Conservation (phyloP, 2,329 filamentous ascomycete species). For the Ophiocordyceps camponoti-rufipedis region DNA sequence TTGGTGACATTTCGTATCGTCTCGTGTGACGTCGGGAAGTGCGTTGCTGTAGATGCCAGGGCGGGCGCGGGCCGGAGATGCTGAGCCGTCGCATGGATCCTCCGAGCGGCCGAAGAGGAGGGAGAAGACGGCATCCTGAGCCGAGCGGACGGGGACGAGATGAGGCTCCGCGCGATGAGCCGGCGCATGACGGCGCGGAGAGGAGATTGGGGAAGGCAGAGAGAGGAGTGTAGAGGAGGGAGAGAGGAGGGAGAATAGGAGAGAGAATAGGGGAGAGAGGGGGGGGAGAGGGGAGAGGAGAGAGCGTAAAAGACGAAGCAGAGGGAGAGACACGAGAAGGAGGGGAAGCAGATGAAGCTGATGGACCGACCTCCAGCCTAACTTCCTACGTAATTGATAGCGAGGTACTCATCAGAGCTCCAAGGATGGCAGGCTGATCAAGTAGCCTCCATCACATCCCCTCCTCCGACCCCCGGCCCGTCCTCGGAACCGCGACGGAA, state of each 20-base stretch:
- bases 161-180: slow-evolving; percentile 21
- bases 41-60: slow-evolving; percentile 35
- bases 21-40: slow-evolving; percentile 55
- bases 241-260: not conserved
- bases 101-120: slow-evolving; percentile 20
- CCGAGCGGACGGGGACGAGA: slow-evolving; percentile 11
- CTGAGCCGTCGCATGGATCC: slow-evolving; percentile 37
- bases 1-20: slow-evolving; percentile 48
- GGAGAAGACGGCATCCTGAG: slow-evolving; percentile 15
- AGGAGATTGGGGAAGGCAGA: not conserved
- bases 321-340: too few species aligned
- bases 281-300: too few species aligned
- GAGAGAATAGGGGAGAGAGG: not conserved
- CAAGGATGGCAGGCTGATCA: too few species aligned
- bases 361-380: too few species aligned
- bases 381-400: too few species aligned
- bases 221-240: not conserved
- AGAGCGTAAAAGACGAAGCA: too few species aligned
- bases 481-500: too few species aligned
- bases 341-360: too few species aligned
- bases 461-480: too few species aligned
- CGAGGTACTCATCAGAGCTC: too few species aligned
- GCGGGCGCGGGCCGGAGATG: slow-evolving; percentile 34
- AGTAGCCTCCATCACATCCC: too few species aligned
- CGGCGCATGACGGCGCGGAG: slow-evolving; percentile 23